Percentiles rank a stretch among this genome's conserved stretches.
These are phyloP conservation scores for Pleurostoma richardsiae DNA, from an alignment of 2,329 filamentous ascomycete genomes.

Conservation along the genomic window DNA sequence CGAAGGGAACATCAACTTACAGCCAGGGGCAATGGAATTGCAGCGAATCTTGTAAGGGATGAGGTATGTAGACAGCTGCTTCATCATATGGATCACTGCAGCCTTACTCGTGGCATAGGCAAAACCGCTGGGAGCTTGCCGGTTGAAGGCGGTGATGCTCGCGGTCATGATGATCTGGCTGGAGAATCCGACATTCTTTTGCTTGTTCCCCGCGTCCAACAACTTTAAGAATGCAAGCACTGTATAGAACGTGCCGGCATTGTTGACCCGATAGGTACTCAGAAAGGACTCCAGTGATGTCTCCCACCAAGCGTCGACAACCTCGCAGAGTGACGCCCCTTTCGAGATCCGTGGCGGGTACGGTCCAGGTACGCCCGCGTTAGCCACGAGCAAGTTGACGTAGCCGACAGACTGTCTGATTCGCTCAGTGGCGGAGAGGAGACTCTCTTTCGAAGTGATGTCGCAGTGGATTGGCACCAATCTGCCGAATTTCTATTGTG, in stretches of 20 bases:
- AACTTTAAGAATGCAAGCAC: constrained; percentile 58
- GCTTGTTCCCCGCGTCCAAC: constrained; percentile 49
- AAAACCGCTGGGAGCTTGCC: constrained; percentile 56
- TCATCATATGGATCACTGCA: constrained; percentile 59
- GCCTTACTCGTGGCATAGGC: constrained; percentile 64
- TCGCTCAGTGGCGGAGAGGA: constrained; percentile 46
- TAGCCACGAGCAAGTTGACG: constrained; percentile 53
- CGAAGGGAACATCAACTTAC: constrained; percentile 4
- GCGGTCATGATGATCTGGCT: constrained; percentile 53
- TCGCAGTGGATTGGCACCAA: constrained; percentile 1
- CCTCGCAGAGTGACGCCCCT: background rate
- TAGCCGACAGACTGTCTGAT: constrained; percentile 47
- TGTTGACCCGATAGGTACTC: constrained; percentile 51
- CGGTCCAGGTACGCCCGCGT: constrained; percentile 44
- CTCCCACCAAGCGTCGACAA: constrained; percentile 21
- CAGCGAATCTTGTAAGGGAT: constrained; percentile 45
- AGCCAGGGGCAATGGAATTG: constrained; percentile 18
- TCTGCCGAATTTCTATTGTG: background rate
- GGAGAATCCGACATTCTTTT: constrained; percentile 11
- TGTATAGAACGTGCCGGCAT: constrained; percentile 56
- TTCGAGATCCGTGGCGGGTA: background rate
- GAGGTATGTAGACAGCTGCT: constrained; percentile 58
- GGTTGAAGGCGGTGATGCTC: constrained; percentile 59
- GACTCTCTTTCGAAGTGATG: constrained; percentile 29
- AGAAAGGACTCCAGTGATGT: constrained; percentile 22